phyloP scores from a whole-genome alignment of 768 basidiomycete genomes.

The Hericium alpestre region DNA sequence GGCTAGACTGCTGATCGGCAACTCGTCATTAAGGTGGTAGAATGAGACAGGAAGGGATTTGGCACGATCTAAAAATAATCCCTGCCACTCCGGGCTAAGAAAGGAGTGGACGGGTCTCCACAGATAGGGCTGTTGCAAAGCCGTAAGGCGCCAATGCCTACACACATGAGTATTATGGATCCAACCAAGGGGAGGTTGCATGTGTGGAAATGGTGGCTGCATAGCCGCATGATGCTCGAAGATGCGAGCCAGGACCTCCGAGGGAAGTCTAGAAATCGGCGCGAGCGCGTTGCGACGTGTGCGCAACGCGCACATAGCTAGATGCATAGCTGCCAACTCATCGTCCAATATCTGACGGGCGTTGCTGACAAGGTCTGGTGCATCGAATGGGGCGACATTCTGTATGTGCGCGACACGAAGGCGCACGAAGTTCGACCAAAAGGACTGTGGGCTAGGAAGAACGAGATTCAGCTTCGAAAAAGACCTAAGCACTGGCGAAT shows the following conservation, averaged over 20 bases:
- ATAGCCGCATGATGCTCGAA: neutral
- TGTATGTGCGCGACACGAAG: neutral
- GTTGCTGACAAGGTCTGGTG: neutral
- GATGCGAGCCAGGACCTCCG: constrained; percentile 7
- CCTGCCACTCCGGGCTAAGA: neutral
- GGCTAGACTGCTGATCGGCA: neutral
- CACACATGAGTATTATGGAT: constrained; percentile 7
- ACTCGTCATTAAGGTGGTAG: too few species aligned
- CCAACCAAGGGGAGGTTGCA: constrained; percentile 1
- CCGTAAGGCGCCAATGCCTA: constrained; percentile 7
- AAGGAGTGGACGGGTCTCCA: neutral
- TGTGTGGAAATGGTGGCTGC: neutral
- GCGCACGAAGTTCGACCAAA: too few species aligned
- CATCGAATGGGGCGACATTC: neutral
- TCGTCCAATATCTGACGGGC: neutral
- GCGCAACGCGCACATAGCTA: neutral
- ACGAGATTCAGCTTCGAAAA: too few species aligned
- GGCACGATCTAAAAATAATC: neutral
- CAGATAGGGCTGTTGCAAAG: constrained; percentile 1
- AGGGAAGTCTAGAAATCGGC: constrained; percentile 1
- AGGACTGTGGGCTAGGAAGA: too few species aligned
- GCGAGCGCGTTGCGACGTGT: constrained; percentile 3
- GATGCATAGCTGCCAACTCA: neutral
- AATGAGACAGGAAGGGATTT: neutral
- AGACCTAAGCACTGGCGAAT: too few species aligned